Evolutionary conservation across 495 filamentous ascomycete genomes (phyloP), one percentile per base, ranked within the genome.

Genomic region (Trichoderma virens): DNA sequence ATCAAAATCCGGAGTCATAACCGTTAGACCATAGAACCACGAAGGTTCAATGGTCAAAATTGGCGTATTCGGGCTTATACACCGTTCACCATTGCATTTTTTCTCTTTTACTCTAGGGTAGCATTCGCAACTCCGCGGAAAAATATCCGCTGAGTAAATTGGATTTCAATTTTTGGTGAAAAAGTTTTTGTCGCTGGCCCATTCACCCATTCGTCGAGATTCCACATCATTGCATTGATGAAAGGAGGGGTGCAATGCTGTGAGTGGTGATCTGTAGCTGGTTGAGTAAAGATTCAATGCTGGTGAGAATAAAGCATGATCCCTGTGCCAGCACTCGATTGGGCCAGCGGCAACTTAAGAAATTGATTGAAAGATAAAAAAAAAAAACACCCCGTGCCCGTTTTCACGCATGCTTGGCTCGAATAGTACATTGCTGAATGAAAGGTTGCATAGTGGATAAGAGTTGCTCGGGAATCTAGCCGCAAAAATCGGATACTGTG

Each of bases 1-100:
- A 54, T 54, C 47, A 54, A 54, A 28, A 54, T 54, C 20, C 47
- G 23, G 23, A 56, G 51, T 56, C 51, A 27, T 56, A 56, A 56
- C 51, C 51, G 25, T 56, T 56, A 56, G 51, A 56, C 51, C 51
- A 56, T 27, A 56, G 51, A 56, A 56, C 51, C 51, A 5, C 6
- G 3, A 2, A 20, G 16, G 16, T 18, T 5, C 18, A 47, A 23
- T 47, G 43, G n/a, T 23, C 43, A 47, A 47, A 47, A 47, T 5
- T n/a, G 38, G 14, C 38, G 11, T 41, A 41, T 47, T 18, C n/a
- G 2, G n/a, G 1, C 1, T 47, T 23, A 47, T 23, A 47, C 43
- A 47, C 16, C 7, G 6, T 47, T 20, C 9, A 20, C 43, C 4
- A 5, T 47, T 47, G 18, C 8, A 14, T 18, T 11, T 11, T 43